Conservation (phyloP, 805 yeast species). For the Cephaloascus albidus region DNA sequence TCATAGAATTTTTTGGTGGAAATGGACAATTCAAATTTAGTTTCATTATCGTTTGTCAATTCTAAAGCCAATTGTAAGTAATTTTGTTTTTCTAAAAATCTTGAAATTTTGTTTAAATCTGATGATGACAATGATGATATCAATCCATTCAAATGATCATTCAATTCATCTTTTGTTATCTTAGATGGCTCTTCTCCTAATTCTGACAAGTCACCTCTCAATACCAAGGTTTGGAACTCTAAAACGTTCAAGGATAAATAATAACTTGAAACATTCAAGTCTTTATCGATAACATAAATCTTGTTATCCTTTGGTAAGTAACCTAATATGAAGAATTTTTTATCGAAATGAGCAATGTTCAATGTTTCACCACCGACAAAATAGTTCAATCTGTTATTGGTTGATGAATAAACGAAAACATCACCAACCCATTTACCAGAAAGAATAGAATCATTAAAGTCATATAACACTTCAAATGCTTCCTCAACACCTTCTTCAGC, state of each 20-base stretch:
- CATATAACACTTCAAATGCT: constrained; percentile 76
- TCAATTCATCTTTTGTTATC: constrained; percentile 46
- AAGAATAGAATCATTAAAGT: constrained; percentile 70
- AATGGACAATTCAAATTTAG: constrained; percentile 83
- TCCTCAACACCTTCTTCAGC: constrained; percentile 86
- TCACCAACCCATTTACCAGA: constrained; percentile 97
- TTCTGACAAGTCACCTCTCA: constrained; percentile 88
- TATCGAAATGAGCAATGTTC: constrained; percentile 89
- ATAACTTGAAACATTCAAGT: constrained; percentile 74
- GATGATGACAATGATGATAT: constrained; percentile 54
- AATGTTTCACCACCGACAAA: constrained; percentile 91
- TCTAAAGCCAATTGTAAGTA: constrained; percentile 74
- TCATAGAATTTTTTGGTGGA: constrained; percentile 60
- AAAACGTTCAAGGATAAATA: constrained; percentile 75
- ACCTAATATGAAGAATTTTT: constrained; percentile 77
- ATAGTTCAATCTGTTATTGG: constrained; percentile 82
- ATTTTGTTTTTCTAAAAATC: constrained; percentile 92
- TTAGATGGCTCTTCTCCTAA: constrained; percentile 20
- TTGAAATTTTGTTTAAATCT: constrained; percentile 70
- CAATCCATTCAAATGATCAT: constrained; percentile 35
- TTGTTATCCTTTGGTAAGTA: constrained; percentile 86
- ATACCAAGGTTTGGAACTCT: constrained; percentile 91
- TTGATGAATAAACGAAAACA: constrained; percentile 86
- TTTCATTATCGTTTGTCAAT: constrained; percentile 80
- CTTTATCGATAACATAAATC: constrained; percentile 86